phyloP scores from a whole-genome alignment of 2,329 filamentous ascomycete genomes.

The Akanthomyces lecanii region DNA sequence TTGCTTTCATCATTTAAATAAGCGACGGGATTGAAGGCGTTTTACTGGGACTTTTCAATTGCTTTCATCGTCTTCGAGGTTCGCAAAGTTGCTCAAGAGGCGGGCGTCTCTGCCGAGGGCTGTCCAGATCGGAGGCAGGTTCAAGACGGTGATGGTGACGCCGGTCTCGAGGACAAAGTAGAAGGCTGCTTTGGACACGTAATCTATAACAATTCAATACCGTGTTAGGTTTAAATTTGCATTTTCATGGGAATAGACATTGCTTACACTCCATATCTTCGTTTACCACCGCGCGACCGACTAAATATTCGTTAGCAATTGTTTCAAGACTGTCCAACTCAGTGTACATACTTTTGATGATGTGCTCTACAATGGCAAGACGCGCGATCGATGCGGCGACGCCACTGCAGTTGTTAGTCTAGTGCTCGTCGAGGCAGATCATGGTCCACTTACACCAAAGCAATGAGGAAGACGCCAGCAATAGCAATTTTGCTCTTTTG shows the following conservation, averaged over 20 bases:
- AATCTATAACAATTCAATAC: neutral
- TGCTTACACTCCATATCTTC: slow-evolving; percentile 2
- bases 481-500: too few species aligned
- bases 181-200: neutral
- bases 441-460: too few species aligned
- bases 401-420: neutral
- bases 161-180: neutral
- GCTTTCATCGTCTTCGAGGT: neutral
- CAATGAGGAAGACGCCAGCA: too few species aligned
- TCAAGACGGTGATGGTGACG: neutral
- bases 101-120: neutral
- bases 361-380: too few species aligned
- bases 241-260: neutral
- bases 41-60: neutral
- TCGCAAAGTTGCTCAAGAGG: neutral
- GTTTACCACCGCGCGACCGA: neutral
- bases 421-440: too few species aligned
- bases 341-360: too few species aligned
- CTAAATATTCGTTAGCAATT: neutral
- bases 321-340: too few species aligned
- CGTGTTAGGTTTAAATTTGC: neutral
- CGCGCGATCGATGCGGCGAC: neutral
- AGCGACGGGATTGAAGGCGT: neutral
- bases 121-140: neutral
- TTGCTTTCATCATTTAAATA: neutral